phyloP scores from a whole-genome alignment of 2,329 filamentous ascomycete species.

The Cladosporium sp. region DNA sequence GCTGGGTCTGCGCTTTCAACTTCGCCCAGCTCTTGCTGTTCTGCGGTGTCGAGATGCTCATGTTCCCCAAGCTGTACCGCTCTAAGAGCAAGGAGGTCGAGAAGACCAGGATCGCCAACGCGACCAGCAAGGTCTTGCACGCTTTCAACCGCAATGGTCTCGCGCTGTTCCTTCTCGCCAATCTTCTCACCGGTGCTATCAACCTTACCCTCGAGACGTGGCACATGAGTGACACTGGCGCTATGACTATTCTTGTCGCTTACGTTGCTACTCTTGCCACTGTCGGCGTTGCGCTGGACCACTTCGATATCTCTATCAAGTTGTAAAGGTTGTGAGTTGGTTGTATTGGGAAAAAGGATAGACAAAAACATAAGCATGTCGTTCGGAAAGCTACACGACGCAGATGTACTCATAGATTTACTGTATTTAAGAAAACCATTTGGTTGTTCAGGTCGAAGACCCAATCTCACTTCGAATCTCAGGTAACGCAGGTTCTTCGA shows the following conservation, averaged over 20 bases:
- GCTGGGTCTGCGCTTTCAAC: constrained; percentile 94
- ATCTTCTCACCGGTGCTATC: constrained; percentile 82
- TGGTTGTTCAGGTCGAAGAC: not conserved
- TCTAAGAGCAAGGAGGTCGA: constrained; percentile 58
- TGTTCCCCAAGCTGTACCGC: constrained; percentile 73
- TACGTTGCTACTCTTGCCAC: constrained; percentile 70
- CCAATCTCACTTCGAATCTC: not conserved
- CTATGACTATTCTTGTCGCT: constrained; percentile 72
- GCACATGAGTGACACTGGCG: constrained; percentile 61
- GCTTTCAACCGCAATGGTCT: constrained; percentile 90
- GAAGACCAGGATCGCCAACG: constrained; percentile 61
- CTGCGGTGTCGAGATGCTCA: constrained; percentile 71
- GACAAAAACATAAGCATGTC: constrained; percentile 1
- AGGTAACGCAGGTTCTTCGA: not conserved
- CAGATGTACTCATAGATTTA: constrained; percentile 2
- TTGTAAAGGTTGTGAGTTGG: constrained; percentile 45
- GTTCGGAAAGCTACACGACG: not conserved
- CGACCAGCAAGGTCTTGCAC: constrained; percentile 77
- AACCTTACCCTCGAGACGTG: constrained; percentile 86
- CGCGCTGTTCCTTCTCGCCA: constrained; percentile 80
- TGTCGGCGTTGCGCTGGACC: constrained; percentile 67
- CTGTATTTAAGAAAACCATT: constrained; percentile 1
- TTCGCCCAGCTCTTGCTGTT: constrained; percentile 77
- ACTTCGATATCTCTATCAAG: constrained; percentile 69
- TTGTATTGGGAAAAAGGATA: not conserved